Conservation (phyloP, 1,284 basidiomycete species). For the Austroboletus olivaceoglutinosus region DNA sequence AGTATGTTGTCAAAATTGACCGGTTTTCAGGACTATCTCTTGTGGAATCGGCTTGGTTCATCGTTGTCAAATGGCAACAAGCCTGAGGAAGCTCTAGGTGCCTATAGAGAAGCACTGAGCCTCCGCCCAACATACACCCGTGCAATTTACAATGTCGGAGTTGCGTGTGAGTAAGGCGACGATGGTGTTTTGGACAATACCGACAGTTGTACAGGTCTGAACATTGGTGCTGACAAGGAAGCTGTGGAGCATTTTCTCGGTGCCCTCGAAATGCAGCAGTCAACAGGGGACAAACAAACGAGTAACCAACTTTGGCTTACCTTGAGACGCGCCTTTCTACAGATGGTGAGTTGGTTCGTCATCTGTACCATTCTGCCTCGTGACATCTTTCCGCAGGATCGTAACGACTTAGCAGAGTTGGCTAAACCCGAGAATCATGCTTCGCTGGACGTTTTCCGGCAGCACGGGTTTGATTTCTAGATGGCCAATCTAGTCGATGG, state of each 20-base stretch:
- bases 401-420: slow-evolving; percentile 60
- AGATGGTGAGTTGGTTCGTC: slow-evolving; percentile 60
- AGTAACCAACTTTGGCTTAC: slow-evolving; percentile 91
- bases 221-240: slow-evolving; percentile 94
- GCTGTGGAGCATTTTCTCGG: slow-evolving; percentile 96
- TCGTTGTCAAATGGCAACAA: slow-evolving; percentile 94
- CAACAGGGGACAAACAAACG: slow-evolving; percentile 58
- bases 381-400: slow-evolving; percentile 42
- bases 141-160: slow-evolving; percentile 96
- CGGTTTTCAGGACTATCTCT: slow-evolving; percentile 72
- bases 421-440: slow-evolving; percentile 53
- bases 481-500: slow-evolving; percentile 9
- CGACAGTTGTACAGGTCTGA: slow-evolving; percentile 61
- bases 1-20: neutral
- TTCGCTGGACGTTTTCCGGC: slow-evolving; percentile 66
- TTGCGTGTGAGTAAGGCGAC: slow-evolving; percentile 69
- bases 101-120: slow-evolving; percentile 91
- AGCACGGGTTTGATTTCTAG: slow-evolving; percentile 85
- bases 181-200: neutral
- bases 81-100: slow-evolving; percentile 93
- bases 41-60: slow-evolving; percentile 97
- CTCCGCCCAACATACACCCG: slow-evolving; percentile 95
- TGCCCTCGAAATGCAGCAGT: slow-evolving; percentile 80
- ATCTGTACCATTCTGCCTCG: neutral
- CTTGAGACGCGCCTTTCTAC: slow-evolving; percentile 78